These are phyloP conservation scores for Saussurea involucrata DNA, from an alignment of 129 eudicot species.

Conservation along the genomic window DNA sequence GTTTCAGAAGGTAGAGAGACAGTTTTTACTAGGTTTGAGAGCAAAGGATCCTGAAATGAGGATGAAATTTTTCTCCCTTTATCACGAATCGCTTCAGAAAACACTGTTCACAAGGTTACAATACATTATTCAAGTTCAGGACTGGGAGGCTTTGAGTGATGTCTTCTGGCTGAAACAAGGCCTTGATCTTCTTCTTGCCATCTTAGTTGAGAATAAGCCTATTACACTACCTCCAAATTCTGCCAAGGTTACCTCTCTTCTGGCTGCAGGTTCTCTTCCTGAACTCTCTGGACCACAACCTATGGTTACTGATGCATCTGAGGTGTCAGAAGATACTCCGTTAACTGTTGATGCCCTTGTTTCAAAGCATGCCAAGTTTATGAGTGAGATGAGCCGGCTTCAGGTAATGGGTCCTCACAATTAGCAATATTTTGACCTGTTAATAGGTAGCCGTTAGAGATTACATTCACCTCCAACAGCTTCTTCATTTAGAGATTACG, in stretches of 20 bases:
- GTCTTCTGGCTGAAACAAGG: constrained; percentile 99
- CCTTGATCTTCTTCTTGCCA: constrained; percentile 97
- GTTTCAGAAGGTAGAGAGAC: constrained; percentile 92
- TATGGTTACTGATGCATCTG: constrained; percentile 65
- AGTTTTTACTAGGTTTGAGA: constrained; percentile 84
- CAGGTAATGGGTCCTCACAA: constrained; percentile 41
- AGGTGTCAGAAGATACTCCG: constrained; percentile 69
- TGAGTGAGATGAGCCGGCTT: constrained; percentile 78
- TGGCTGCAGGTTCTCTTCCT: constrained; percentile 45
- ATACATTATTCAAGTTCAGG: constrained; percentile 88
- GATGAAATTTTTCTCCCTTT: constrained; percentile 75
- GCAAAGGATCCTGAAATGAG: constrained; percentile 92
- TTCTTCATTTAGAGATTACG: too few species aligned
- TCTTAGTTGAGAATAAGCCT: constrained; percentile 88
- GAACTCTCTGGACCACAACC: constrained; percentile 63
- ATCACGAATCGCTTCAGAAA: constrained; percentile 91
- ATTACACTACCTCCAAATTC: constrained; percentile 97
- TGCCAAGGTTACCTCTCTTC: constrained; percentile 77
- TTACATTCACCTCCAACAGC: too few species aligned
- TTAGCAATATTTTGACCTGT: not conserved
- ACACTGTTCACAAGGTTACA: constrained; percentile 84
- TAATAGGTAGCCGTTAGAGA: not conserved
- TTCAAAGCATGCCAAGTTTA: constrained; percentile 70
- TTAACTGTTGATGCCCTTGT: constrained; percentile 79
- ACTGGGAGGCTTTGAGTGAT: constrained; percentile 97